phyloP scores from a whole-genome alignment of 2,329 filamentous ascomycete species.

The Colletotrichum sp. region DNA sequence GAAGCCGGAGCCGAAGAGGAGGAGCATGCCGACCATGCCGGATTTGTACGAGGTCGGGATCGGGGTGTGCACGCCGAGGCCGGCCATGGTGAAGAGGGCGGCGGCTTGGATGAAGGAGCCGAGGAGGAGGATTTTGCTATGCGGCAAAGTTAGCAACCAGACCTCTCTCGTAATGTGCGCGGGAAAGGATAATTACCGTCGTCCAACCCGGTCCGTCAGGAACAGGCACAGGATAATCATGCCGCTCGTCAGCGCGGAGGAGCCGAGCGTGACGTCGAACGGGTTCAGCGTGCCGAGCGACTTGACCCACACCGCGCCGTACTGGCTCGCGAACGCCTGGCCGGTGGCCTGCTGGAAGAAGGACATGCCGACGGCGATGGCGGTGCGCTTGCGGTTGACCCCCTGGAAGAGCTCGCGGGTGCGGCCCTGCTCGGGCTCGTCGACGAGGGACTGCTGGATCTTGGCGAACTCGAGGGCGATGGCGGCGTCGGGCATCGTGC shows the following conservation, averaged over 20 bases:
- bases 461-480: conserved; percentile 26
- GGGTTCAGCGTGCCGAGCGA: conserved; percentile 32
- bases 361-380: conserved; percentile 27
- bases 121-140: background rate
- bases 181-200: background rate
- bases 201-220: conserved; percentile 4
- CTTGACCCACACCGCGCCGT: conserved; percentile 32
- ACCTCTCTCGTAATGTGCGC: too few species aligned
- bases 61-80: conserved; percentile 19
- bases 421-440: conserved; percentile 16
- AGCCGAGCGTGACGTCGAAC: conserved; percentile 27
- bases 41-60: conserved; percentile 23
- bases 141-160: too few species aligned
- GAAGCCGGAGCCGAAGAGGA: conserved; percentile 35
- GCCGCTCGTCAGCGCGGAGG: background rate
- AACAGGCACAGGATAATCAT: conserved; percentile 1
- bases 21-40: conserved; percentile 37
- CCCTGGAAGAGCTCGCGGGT: conserved; percentile 31
- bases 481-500: conserved; percentile 26
- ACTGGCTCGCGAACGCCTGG: conserved; percentile 24
- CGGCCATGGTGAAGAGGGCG: conserved; percentile 19
- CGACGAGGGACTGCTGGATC: conserved; percentile 8
- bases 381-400: conserved; percentile 29
- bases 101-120: background rate
- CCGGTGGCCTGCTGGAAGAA: conserved; percentile 27